A percentile compares a stretch with the other conserved stretches of the same genome.
phyloP scores from a whole-genome alignment of 1,139 yeast genomes.

The Yamadazyma jaroonii region DNA sequence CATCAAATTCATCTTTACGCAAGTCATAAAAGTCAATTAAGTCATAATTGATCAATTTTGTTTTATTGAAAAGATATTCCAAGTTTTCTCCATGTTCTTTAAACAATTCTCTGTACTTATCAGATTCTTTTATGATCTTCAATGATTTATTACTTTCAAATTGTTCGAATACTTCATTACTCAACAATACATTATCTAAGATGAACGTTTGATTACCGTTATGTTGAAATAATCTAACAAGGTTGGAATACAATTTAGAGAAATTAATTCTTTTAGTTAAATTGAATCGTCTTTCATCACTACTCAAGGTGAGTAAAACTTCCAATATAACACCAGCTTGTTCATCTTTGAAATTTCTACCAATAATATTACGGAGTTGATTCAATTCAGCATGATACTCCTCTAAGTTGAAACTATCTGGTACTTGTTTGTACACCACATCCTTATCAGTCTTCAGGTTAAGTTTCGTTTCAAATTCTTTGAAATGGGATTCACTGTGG shows the following conservation, averaged over 20 bases:
- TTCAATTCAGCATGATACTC: conserved; percentile 32
- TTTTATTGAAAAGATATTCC: conserved; percentile 5
- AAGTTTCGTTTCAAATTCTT: conserved; percentile 15
- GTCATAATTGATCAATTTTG: conserved; percentile 8
- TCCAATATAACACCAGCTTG: conserved; percentile 11
- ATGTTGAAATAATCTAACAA: conserved; percentile 29
- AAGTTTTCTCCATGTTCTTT: conserved; percentile 3
- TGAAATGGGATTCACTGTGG: conserved; percentile 24
- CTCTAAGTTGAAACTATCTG: conserved; percentile 35
- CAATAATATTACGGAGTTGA: conserved; percentile 24
- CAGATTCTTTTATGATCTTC: background rate
- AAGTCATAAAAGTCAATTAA: conserved; percentile 13
- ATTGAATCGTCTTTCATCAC: conserved; percentile 17
- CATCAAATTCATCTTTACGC: conserved; percentile 8
- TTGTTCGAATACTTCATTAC: conserved; percentile 25
- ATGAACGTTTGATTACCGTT: conserved; percentile 32
- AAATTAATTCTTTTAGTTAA: conserved; percentile 17
- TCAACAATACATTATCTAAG: conserved; percentile 35
- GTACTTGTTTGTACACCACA: conserved; percentile 29
- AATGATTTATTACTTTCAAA: conserved; percentile 18
- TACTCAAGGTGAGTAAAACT: conserved; percentile 14
- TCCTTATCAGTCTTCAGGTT: background rate
- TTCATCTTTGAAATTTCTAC: conserved; percentile 6
- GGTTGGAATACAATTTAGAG: conserved; percentile 29
- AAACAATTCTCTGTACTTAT: conserved; percentile 4